Conservation (phyloP, 139 green algal species). For the Coccomyxa sp. region DNA sequence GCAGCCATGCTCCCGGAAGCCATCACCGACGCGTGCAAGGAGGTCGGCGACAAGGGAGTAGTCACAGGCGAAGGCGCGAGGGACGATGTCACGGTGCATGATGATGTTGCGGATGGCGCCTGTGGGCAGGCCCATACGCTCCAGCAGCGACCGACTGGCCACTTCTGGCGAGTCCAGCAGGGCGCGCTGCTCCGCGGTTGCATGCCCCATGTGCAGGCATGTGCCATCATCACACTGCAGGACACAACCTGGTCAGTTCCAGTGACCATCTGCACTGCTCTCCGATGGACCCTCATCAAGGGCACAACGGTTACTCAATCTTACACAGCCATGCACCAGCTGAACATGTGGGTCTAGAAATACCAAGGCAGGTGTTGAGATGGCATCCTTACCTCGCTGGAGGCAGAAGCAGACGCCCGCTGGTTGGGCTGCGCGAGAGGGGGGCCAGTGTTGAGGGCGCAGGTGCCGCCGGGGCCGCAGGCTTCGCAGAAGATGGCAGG, state of each 20-base stretch:
- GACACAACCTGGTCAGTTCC: neutral
- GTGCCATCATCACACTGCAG: neutral
- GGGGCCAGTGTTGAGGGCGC: neutral
- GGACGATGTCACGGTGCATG: slow-evolving; percentile 86
- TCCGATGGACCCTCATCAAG: no score
- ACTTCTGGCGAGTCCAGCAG: neutral
- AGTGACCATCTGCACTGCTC: no score
- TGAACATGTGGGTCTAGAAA: no score
- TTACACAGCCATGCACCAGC: no score
- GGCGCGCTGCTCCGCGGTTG: neutral
- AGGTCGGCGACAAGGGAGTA: slow-evolving; percentile 84
- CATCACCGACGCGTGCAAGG: slow-evolving; percentile 43
- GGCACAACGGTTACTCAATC: no score
- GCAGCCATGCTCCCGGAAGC: slow-evolving; percentile 76
- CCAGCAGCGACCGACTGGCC: slow-evolving; percentile 33
- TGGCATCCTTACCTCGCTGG: no score
- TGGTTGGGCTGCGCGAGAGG: no score
- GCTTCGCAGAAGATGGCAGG: slow-evolving; percentile 83
- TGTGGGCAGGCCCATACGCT: slow-evolving; percentile 34
- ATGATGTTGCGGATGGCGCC: slow-evolving; percentile 76
- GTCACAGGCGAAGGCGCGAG: slow-evolving; percentile 94
- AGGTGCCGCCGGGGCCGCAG: neutral
- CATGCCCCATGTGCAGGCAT: neutral
- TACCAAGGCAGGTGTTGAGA: no score
- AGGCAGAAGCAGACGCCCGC: no score